Conservation (phyloP, 75 land plant genomes). For the Larix kaempferi region DNA sequence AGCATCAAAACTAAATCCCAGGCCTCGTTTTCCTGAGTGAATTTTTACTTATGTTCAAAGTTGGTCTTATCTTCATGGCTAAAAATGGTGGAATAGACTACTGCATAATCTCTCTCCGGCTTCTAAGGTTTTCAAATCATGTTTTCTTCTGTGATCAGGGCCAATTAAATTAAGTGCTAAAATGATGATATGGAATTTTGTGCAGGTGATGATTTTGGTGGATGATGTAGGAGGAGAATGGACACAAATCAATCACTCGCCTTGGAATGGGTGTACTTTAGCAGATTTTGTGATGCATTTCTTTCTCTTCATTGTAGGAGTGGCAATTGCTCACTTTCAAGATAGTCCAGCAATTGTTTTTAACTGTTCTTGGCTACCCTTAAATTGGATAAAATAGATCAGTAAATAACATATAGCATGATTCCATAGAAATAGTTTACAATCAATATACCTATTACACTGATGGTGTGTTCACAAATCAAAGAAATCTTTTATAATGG, state of each 20-base stretch:
- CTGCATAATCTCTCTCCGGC: too few species aligned
- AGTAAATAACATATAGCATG: too few species aligned
- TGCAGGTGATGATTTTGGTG: conserved; percentile 44
- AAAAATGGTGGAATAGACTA: too few species aligned
- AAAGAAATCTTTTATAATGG: too few species aligned
- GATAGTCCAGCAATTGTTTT: conserved; percentile 9
- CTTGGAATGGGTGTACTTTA: conserved; percentile 51
- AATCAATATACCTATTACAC: too few species aligned
- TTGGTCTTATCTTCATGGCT: too few species aligned
- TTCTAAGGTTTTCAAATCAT: too few species aligned
- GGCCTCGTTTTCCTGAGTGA: neutral
- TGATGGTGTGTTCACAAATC: too few species aligned
- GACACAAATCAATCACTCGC: conserved; percentile 31
- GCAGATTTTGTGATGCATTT: conserved; percentile 61
- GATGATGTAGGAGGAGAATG: conserved; percentile 43
- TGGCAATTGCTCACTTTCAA: conserved; percentile 40
- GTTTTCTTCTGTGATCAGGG: neutral
- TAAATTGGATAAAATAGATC: neutral
- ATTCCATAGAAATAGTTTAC: too few species aligned
- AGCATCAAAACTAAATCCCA: too few species aligned
- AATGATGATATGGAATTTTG: neutral
- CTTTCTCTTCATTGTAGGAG: conserved; percentile 57
- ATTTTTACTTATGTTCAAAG: too few species aligned
- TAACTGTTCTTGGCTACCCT: neutral
- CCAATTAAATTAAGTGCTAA: too few species aligned